Base-by-base conservation (phyloP, 139 green algal species). In the Monoraphidium neglectum region DNA sequence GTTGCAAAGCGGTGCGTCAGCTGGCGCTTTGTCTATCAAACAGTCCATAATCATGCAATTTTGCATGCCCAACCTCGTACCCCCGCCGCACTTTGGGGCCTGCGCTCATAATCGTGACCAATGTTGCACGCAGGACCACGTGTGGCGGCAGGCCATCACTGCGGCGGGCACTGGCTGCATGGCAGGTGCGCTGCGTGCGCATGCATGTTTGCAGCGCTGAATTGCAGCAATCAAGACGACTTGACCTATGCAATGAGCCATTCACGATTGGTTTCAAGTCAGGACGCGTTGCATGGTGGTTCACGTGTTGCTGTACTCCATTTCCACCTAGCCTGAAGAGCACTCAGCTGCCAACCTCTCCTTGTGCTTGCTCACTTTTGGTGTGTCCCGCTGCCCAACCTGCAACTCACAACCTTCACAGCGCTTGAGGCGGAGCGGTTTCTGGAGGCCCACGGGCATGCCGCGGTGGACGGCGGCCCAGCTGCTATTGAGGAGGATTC, bases 111-210 rank as follows among this genome's bases (percentile, higher is more conserved):
- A 21, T 8, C 5, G n/a, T 63, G 24, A 53, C 18, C 5, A 32
- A 38, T 54, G 64, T 70, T 32, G 15, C 35, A 8, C 43, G 8
- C 43, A 51, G 82, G 90, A 95, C 84, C 86, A 87, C 77, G 90
- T 90, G 83, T 95, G 89, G 88, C 74, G 90, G 23, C 90, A 95
- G 74, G 90, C 90, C 37, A 88, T 95, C 80, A 95, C 87, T 18
- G 87, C 88, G 4, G 90, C 90, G 37, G 90, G 88, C 54, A 82
- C 64, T n/a, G 82, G 83, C 57, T 61, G 46, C 56, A 35, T 40
- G 49, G 37, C 75, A 71, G 76, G 83, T 86, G 66, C 65, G 74
- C 6, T n/a, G n/a, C n/a, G n/a, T n/a, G n/a, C n/a, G 18, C 36
- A 67, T 56, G 47, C 16, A 49, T 49, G 36, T 47, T 28, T 35